Conservation (phyloP, 2,329 filamentous ascomycete species). For the Microdochium trichocladiopsis region DNA sequence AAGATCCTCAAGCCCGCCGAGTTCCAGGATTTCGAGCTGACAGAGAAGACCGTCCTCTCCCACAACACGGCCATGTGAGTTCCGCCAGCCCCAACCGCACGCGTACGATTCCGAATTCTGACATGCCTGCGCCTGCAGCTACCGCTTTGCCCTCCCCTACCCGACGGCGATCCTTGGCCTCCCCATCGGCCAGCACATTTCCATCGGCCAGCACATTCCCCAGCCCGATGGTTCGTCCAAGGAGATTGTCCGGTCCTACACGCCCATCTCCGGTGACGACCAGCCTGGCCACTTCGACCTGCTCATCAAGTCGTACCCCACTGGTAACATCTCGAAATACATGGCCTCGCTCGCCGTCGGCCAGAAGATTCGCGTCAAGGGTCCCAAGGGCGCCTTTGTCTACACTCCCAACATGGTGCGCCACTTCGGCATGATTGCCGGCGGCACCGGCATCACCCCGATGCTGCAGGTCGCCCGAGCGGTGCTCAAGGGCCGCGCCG, state of each 20-base stretch:
- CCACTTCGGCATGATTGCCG: conserved; percentile 96
- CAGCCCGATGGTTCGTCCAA: conserved; percentile 66
- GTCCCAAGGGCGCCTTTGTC: conserved; percentile 96
- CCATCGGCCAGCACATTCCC: conserved; percentile 70
- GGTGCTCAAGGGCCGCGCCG: conserved; percentile 71
- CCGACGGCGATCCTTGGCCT: conserved; percentile 81
- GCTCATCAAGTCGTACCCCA: conserved; percentile 95
- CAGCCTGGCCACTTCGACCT: conserved; percentile 91
- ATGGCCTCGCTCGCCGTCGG: conserved; percentile 78
- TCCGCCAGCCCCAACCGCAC: conserved; percentile 5
- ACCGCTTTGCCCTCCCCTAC: conserved; percentile 82
- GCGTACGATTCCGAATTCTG: conserved; percentile 4
- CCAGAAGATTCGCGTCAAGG: conserved; percentile 81
- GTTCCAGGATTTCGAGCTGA: conserved; percentile 89
- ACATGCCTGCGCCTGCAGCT: conserved; percentile 41
- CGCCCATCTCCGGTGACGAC: conserved; percentile 83
- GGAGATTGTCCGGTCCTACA: conserved; percentile 87
- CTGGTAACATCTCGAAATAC: conserved; percentile 94
- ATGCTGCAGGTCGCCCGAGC: conserved; percentile 97
- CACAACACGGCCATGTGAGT: conserved; percentile 95
- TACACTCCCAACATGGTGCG: conserved; percentile 96
- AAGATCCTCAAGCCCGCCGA: conserved; percentile 79
- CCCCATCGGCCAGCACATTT: conserved; percentile 98
- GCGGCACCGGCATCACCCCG: conserved; percentile 94
- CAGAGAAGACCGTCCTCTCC: conserved; percentile 90